These are phyloP conservation scores for Phoma sp. DNA, from an alignment of 2,329 filamentous ascomycete species.

Conservation along the genomic window DNA sequence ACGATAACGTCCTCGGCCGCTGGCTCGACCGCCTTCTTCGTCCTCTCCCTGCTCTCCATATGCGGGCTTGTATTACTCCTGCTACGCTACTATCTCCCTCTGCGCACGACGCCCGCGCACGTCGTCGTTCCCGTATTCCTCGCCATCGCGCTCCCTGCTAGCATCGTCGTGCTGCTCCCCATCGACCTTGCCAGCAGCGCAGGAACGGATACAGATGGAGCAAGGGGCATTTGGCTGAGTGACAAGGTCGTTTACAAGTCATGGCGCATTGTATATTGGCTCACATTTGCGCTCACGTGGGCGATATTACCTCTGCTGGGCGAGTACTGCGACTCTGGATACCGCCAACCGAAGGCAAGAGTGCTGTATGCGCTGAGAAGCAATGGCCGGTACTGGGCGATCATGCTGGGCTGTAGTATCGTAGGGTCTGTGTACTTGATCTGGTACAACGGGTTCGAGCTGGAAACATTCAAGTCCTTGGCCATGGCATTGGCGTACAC, in stretches of 20 bases:
- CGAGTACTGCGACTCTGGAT: conserved; percentile 94
- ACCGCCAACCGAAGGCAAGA: conserved; percentile 82
- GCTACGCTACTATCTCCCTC: conserved; percentile 85
- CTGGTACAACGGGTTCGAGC: conserved; percentile 75
- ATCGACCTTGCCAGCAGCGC: conserved; percentile 93
- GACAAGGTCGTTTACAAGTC: conserved; percentile 79
- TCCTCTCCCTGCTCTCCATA: conserved; percentile 75
- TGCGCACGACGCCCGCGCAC: conserved; percentile 89
- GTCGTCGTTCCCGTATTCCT: conserved; percentile 93
- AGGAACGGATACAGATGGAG: conserved; percentile 71
- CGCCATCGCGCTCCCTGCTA: conserved; percentile 89
- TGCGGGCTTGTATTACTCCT: conserved; percentile 81
- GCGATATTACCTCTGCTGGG: conserved; percentile 90
- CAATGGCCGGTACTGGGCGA: conserved; percentile 88
- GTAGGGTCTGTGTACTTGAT: conserved; percentile 85
- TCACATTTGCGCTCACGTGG: conserved; percentile 96
- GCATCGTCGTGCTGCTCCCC: conserved; percentile 89
- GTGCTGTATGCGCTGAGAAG: conserved; percentile 83
- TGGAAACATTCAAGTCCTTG: conserved; percentile 77
- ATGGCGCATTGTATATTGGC: conserved; percentile 97
- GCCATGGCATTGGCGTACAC: conserved; percentile 95
- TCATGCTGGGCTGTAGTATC: conserved; percentile 74
- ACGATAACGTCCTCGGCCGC: conserved; percentile 67
- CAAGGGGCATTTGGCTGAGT: conserved; percentile 87
- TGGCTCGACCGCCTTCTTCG: conserved; percentile 80